Conservation (phyloP, 164 flowering plant genomes). For the Aristolochia californica region DNA sequence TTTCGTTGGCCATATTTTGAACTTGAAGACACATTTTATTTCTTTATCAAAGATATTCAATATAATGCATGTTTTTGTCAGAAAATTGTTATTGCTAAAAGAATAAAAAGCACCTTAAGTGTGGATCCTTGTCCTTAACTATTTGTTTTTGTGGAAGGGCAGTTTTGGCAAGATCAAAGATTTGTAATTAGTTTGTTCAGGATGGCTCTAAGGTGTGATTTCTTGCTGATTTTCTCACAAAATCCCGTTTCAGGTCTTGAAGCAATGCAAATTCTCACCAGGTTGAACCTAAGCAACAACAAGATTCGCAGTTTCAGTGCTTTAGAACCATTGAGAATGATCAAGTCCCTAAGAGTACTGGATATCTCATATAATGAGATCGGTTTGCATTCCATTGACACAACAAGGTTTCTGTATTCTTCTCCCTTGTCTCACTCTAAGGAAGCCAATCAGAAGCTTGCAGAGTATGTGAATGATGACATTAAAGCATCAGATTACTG, state of each 20-base stretch:
- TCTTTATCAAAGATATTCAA: too few species aligned
- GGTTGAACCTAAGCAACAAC: slow-evolving; percentile 65
- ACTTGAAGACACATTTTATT: background rate
- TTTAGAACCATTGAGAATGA: slow-evolving; percentile 51
- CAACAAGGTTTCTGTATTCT: slow-evolving; percentile 54
- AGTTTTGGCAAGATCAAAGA: too few species aligned
- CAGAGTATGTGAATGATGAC: slow-evolving; percentile 16
- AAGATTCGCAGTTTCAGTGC: slow-evolving; percentile 61
- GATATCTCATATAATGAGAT: slow-evolving; percentile 76
- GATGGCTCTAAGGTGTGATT: too few species aligned
- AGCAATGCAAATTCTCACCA: slow-evolving; percentile 63
- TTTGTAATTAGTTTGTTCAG: too few species aligned
- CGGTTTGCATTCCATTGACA: slow-evolving; percentile 68
- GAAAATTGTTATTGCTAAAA: too few species aligned
- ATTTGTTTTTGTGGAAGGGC: too few species aligned
- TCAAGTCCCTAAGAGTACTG: slow-evolving; percentile 47
- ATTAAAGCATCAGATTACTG: slow-evolving; percentile 24
- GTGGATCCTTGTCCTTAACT: too few species aligned
- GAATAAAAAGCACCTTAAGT: background rate
- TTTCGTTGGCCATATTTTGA: background rate
- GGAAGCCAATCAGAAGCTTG: slow-evolving; percentile 21
- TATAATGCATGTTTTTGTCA: too few species aligned
- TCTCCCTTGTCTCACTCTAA: slow-evolving; percentile 60
- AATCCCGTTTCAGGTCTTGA: slow-evolving; percentile 52
- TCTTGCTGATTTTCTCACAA: too few species aligned